Conservation (phyloP, 305 asterid genomes). For the Rubia occidens region DNA sequence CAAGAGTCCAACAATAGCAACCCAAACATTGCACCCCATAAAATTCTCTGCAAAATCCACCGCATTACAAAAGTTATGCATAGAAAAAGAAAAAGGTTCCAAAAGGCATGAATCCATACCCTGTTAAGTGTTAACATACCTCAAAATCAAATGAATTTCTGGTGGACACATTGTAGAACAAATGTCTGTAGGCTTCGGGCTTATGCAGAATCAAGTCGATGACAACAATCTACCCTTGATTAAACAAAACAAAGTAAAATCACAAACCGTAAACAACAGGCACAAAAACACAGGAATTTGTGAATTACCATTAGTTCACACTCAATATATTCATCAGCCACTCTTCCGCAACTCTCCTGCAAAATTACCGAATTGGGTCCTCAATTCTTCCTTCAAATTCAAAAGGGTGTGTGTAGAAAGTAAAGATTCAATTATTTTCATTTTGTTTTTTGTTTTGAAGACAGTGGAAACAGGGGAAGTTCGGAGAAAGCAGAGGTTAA, state of each 20-base stretch:
- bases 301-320: conserved; percentile 72
- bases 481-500: neutral
- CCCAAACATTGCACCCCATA: conserved; percentile 45
- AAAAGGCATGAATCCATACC: neutral
- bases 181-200: conserved; percentile 70
- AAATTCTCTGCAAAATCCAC: conserved; percentile 41
- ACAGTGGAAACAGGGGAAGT: neutral
- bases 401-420: neutral
- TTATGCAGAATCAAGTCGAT: conserved; percentile 87
- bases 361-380: neutral
- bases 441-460: neutral
- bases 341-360: conserved; percentile 61
- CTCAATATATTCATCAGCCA: conserved; percentile 81
- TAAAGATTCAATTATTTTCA: neutral
- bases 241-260: neutral
- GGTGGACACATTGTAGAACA: conserved; percentile 56
- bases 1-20: conserved; percentile 61
- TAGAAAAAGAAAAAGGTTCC: neutral
- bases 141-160: conserved; percentile 32
- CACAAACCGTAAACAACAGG: neutral
- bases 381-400: conserved; percentile 3
- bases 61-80: neutral
- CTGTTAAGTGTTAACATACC: conserved; percentile 25
- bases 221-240: conserved; percentile 45
- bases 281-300: neutral